Evolutionary conservation across 164 flowering plant species (phyloP).

Genomic region (Paratinospora sagittata): DNA sequence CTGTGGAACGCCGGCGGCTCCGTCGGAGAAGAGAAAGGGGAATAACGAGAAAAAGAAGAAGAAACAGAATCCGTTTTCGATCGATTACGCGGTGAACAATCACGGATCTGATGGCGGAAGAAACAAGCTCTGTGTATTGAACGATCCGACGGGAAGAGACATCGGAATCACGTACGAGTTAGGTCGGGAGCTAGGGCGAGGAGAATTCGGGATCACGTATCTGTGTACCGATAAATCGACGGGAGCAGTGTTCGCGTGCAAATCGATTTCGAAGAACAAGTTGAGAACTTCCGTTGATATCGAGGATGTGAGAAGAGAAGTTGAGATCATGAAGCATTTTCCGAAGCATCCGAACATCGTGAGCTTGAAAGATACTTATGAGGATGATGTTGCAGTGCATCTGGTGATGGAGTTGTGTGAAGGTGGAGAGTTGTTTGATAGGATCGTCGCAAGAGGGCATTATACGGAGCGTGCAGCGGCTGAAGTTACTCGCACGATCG

Average conservation of each 20-base stretch:
- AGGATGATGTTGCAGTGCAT: conserved; percentile 83
- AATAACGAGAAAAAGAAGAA: conserved; percentile 40
- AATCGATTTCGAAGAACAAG: conserved; percentile 87
- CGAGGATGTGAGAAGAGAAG: conserved; percentile 86
- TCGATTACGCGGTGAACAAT: conserved; percentile 30
- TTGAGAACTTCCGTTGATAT: conserved; percentile 66
- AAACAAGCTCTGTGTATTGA: conserved; percentile 45
- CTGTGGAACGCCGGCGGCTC: conserved; percentile 39
- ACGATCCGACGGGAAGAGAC: conserved; percentile 58
- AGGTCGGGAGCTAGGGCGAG: conserved; percentile 78
- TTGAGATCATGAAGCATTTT: conserved; percentile 77
- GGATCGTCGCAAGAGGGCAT: conserved; percentile 83
- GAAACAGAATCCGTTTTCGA: conserved; percentile 59
- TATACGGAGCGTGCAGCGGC: conserved; percentile 95
- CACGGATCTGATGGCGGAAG: conserved; percentile 20
- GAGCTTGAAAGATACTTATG: conserved; percentile 68
- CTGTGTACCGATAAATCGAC: conserved; percentile 57
- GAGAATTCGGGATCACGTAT: conserved; percentile 81
- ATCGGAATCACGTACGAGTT: conserved; percentile 55
- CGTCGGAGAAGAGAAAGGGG: conserved; percentile 24
- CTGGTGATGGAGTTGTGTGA: conserved; percentile 91
- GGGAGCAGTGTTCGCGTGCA: conserved; percentile 60
- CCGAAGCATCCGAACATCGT: conserved; percentile 75
- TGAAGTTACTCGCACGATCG: conserved; percentile 62
- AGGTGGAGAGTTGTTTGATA: conserved; percentile 86